Conservation (phyloP, 352 stramenopile genomes). For the Pelagophyceae sp. region DNA sequence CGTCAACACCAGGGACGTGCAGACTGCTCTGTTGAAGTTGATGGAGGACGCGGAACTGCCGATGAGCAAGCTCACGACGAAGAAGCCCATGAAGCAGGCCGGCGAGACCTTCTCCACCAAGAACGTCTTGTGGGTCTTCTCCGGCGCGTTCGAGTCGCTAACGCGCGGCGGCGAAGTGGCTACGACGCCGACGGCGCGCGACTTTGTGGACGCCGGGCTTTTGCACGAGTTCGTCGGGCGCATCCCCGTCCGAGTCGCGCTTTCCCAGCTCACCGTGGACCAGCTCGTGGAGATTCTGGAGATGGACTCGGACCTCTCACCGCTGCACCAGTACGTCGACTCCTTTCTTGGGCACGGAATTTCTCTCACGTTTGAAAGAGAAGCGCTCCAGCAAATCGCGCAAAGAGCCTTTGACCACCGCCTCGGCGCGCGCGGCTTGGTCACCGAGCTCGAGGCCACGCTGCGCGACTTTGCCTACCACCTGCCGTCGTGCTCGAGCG, state of each 20-base stretch:
- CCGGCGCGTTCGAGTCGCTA: conserved; percentile 6
- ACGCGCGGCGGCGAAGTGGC: not conserved
- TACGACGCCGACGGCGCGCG: not conserved
- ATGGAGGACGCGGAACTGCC: conserved; percentile 10
- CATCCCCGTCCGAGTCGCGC: conserved; percentile 4
- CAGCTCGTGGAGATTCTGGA: not conserved
- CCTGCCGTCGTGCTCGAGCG: not conserved
- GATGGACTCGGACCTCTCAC: not conserved
- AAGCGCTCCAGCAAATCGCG: not conserved
- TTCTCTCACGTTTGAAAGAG: not conserved
- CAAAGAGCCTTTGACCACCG: not conserved
- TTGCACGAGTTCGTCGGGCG: conserved; percentile 8
- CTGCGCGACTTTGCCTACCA: conserved; percentile 16
- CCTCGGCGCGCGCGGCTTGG: conserved; percentile 16
- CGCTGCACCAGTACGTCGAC: conserved; percentile 9
- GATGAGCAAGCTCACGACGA: not conserved
- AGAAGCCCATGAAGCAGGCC: not conserved
- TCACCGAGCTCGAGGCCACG: conserved; percentile 4
- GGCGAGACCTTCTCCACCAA: not conserved
- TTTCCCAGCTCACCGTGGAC: not conserved
- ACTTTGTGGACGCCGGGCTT: conserved; percentile 15
- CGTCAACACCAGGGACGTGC: not conserved
- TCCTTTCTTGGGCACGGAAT: conserved; percentile 9
- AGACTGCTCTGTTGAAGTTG: conserved; percentile 4
- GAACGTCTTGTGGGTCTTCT: conserved; percentile 15